phyloP scores from a whole-genome alignment of 805 yeast species.

The Schwanniomyces pseudopolymorphus region DNA sequence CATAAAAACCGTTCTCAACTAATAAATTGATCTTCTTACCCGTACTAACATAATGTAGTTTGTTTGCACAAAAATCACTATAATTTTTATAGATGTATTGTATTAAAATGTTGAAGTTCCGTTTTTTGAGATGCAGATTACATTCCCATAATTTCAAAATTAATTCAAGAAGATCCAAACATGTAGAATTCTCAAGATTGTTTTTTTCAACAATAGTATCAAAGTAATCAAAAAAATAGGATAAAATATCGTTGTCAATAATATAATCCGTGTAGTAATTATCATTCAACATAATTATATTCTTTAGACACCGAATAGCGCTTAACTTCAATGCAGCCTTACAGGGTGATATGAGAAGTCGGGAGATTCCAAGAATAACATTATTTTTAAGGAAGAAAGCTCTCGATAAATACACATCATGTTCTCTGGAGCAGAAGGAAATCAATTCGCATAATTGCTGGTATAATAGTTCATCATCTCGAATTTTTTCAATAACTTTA shows the following conservation, averaged over 20 bases:
- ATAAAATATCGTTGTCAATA: conserved; percentile 52
- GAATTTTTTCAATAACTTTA: conserved; percentile 4
- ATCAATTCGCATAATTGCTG: conserved; percentile 70
- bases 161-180: conserved; percentile 65
- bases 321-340: conserved; percentile 60
- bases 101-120: conserved; percentile 29
- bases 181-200: conserved; percentile 71
- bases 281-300: conserved; percentile 62
- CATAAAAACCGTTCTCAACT: conserved; percentile 18
- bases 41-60: conserved; percentile 30
- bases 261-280: conserved; percentile 57
- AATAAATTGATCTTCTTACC: conserved; percentile 24
- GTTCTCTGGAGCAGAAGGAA: conserved; percentile 65
- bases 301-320: conserved; percentile 67
- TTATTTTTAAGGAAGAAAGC: conserved; percentile 62
- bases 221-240: conserved; percentile 49
- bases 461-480: conserved; percentile 42
- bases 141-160: conserved; percentile 25
- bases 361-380: conserved; percentile 55
- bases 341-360: conserved; percentile 42
- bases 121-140: conserved; percentile 10
- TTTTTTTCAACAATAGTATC: conserved; percentile 48
- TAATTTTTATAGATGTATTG: conserved; percentile 30
- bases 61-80: conserved; percentile 21
- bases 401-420: conserved; percentile 55